Base-by-base conservation (phyloP, 2,329 filamentous ascomycete species). In the Fusarium concolor region DNA sequence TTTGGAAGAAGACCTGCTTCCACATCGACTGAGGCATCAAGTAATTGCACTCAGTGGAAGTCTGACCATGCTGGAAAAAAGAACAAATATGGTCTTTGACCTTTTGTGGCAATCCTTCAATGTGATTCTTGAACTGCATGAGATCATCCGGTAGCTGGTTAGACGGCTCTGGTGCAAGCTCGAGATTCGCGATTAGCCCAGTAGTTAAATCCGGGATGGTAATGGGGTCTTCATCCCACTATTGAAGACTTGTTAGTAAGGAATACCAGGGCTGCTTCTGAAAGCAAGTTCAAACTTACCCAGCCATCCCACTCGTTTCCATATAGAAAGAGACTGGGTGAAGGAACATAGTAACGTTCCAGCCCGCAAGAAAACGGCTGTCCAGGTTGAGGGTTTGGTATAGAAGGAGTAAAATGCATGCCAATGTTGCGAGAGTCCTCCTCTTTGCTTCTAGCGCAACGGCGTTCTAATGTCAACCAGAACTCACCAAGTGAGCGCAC, bases 181-280 rank as follows among this genome's bases (percentile, higher is more conserved):
- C 26, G 2, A 62, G 37, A 3, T 60, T 54, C 3, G 20, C 15
- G 6, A 62, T 2, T 1, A 62, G 38, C 2, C 8, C 14, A 4
- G 31, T 10, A 3, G 47, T 62, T 3, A 62, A 35, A 4, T 44
- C 15, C 1, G 26, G 20, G 24, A 60, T 55, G 8, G 5, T 3
- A 7, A 60, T 35, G 6, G 59, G 59, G 17, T 45, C n/a, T 5
- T 49, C 17, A 10, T 54, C 17, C 59, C 59, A 62, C 59, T 62
- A 8, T 35, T 4, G 6, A 22, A 4, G 0, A 4, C 4, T 26
- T 3, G 29, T 60, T 14, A 62, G 12, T 17, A 35, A 10, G 3
- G 9, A 17, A 9, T 1, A 11, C 49, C 11, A 2, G 3, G 17
- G 20, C 2, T 20, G 14, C 7, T 15, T 1, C 0, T 17, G 15